Evolutionary conservation across 495 filamentous ascomycete genomes (phyloP).

Genomic region (Cercophora sp.): DNA sequence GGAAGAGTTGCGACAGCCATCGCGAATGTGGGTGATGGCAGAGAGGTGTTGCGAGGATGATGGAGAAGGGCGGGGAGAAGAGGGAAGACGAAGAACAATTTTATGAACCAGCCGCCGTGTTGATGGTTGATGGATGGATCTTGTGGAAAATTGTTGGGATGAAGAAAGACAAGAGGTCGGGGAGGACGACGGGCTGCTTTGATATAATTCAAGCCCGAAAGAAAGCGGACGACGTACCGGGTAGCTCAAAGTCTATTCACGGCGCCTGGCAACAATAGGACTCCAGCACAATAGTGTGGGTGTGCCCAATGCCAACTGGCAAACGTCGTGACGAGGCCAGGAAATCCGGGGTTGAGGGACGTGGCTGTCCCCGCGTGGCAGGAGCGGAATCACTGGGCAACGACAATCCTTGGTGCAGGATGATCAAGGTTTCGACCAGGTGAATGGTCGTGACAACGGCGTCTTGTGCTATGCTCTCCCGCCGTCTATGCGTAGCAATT

Average conservation of each 20-base stretch:
- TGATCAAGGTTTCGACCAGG: no score
- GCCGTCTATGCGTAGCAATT: no score
- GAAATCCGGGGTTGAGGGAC: not conserved
- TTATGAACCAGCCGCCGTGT: not conserved
- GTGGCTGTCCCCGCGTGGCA: slow-evolving; percentile 7
- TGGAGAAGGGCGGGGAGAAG: not conserved
- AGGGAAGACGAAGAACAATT: not conserved
- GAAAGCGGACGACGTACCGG: not conserved
- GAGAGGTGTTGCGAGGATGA: not conserved
- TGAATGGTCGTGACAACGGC: no score
- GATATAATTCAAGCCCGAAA: no score
- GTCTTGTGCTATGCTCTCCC: no score
- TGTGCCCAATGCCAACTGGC: slow-evolving; percentile 28
- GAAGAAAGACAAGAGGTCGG: no score
- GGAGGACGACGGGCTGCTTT: no score
- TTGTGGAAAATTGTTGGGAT: no score
- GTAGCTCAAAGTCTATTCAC: not conserved
- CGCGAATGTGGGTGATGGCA: not conserved
- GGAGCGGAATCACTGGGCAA: not conserved
- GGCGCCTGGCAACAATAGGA: not conserved
- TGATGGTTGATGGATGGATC: not conserved
- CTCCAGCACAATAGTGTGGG: not conserved
- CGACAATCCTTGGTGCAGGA: not conserved
- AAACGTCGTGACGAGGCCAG: not conserved
- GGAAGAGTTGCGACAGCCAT: not conserved